phyloP scores from a whole-genome alignment of 495 filamentous ascomycete species.

The Talaromyces proteolyticus region DNA sequence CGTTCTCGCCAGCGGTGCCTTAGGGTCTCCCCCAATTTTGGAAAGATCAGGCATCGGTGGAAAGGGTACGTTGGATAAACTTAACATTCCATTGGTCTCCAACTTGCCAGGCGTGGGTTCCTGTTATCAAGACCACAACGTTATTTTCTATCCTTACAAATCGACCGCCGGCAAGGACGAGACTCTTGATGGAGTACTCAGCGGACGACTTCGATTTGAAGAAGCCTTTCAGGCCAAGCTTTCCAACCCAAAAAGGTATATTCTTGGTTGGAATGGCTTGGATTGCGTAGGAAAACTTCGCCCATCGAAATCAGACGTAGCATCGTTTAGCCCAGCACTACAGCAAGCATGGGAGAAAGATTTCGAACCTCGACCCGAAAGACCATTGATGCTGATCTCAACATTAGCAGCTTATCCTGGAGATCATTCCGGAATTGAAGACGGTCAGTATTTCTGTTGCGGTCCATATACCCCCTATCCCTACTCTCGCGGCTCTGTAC shows the following conservation, averaged over 20 bases:
- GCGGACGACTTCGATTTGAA: conserved; percentile 14
- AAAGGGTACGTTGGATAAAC: conserved; percentile 18
- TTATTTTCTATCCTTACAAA: conserved; percentile 21
- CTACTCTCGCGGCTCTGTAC: conserved; percentile 49
- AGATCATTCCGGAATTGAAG: conserved; percentile 17
- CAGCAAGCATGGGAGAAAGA: conserved; percentile 36
- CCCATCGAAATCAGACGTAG: conserved; percentile 31
- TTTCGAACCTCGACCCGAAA: conserved; percentile 29
- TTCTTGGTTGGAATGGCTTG: conserved; percentile 38
- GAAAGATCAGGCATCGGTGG: conserved; percentile 58
- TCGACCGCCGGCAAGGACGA: conserved; percentile 22
- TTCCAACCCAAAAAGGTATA: conserved; percentile 15
- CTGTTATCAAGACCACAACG: conserved; percentile 43
- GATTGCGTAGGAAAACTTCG: conserved; percentile 41
- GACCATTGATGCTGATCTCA: conserved; percentile 26
- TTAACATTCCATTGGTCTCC: conserved; percentile 32
- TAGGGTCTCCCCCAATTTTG: conserved; percentile 49
- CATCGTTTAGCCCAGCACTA: conserved; percentile 32
- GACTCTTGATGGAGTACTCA: conserved; percentile 29
- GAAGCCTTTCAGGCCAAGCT: conserved; percentile 1
- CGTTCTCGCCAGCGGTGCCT: conserved; percentile 51
- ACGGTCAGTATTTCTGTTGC: conserved; percentile 28
- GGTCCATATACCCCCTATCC: conserved; percentile 43
- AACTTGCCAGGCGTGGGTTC: conserved; percentile 39
- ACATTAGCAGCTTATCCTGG: conserved; percentile 20